A percentile compares a stretch with the other conserved stretches of the same genome.
Evolutionary conservation across 805 yeast species (phyloP).

Genomic region (Candida insectorum): DNA sequence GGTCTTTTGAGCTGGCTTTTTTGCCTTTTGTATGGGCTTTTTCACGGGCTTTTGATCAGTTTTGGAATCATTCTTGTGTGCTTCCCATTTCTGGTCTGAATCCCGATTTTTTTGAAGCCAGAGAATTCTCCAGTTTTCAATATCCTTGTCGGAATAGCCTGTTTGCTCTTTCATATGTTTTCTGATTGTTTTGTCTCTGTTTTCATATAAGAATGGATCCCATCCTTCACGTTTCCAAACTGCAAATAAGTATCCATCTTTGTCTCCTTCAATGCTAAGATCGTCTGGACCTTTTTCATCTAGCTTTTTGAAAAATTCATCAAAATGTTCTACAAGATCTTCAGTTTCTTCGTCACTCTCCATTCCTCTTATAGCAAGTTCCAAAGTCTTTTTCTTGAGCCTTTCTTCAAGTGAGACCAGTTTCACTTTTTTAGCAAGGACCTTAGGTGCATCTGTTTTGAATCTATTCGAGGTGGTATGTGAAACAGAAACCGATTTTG

Average conservation of each 20-base stretch:
- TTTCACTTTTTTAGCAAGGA: slow-evolving; percentile 3
- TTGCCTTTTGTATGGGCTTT: background rate
- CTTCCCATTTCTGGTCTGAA: slow-evolving; percentile 21
- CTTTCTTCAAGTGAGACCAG: slow-evolving; percentile 5
- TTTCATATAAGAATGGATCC: slow-evolving; percentile 33
- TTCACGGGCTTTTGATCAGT: slow-evolving; percentile 10
- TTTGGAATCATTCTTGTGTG: no score
- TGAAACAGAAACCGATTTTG: background rate
- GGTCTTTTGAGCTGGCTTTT: slow-evolving; percentile 15
- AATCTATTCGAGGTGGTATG: slow-evolving; percentile 3
- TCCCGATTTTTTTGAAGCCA: slow-evolving; percentile 2
- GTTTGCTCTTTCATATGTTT: slow-evolving; percentile 48
- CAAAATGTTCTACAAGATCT: slow-evolving; percentile 33
- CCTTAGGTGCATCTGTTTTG: slow-evolving; percentile 2
- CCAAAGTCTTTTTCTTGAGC: slow-evolving; percentile 55
- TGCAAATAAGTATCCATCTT: slow-evolving; percentile 56
- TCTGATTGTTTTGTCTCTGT: slow-evolving; percentile 52
- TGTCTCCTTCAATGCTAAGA: background rate
- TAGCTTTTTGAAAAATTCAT: slow-evolving; percentile 1
- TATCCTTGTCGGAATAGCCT: slow-evolving; percentile 83
- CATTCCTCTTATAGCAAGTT: slow-evolving; percentile 58
- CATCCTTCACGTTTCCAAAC: slow-evolving; percentile 48
- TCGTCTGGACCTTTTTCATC: background rate
- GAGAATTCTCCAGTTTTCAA: slow-evolving; percentile 87
- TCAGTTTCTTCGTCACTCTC: slow-evolving; percentile 83